Percentiles rank a stretch among this genome's conserved stretches.
Conservation (phyloP, 129 eudicot species). For the Pittosporum tobira region DNA sequence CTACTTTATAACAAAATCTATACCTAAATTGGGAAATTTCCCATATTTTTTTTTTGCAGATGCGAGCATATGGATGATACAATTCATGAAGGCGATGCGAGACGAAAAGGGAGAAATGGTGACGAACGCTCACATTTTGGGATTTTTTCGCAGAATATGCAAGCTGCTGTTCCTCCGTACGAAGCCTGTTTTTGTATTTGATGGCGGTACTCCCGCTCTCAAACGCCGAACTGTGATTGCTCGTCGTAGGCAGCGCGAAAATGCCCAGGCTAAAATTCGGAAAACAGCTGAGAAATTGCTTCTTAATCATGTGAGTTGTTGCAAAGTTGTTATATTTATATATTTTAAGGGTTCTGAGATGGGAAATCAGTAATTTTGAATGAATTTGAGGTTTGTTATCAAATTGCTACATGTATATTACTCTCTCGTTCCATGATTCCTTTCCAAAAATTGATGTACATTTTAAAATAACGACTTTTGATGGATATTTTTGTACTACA, state of each 20-base stretch:
- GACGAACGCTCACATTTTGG: conserved; percentile 78
- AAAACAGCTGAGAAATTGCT: conserved; percentile 84
- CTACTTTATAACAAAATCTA: background rate
- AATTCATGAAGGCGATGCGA: conserved; percentile 90
- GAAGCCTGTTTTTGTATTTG: conserved; percentile 85
- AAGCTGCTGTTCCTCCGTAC: conserved; percentile 67
- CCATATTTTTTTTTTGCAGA: conserved; percentile 30
- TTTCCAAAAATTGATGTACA: too few relatives aligned
- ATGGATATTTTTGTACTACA: too few relatives aligned
- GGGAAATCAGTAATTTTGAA: too few relatives aligned
- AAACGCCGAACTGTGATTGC: conserved; percentile 79
- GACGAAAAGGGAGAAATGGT: conserved; percentile 98
- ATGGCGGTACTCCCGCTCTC: conserved; percentile 76
- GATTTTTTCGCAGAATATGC: conserved; percentile 83
- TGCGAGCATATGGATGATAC: conserved; percentile 97
- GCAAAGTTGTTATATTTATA: too few relatives aligned
- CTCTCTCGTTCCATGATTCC: too few relatives aligned
- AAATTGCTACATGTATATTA: too few relatives aligned
- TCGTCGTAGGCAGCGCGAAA: conserved; percentile 77
- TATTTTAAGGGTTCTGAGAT: too few relatives aligned
- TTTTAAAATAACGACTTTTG: too few relatives aligned
- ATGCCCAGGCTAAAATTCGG: conserved; percentile 78
- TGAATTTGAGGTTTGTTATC: too few relatives aligned
- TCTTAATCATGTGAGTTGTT: conserved; percentile 68
- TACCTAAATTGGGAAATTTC: background rate